Base-by-base conservation (phyloP, 2,329 filamentous ascomycete genomes). In the Penicillium fuscoglaucum region DNA sequence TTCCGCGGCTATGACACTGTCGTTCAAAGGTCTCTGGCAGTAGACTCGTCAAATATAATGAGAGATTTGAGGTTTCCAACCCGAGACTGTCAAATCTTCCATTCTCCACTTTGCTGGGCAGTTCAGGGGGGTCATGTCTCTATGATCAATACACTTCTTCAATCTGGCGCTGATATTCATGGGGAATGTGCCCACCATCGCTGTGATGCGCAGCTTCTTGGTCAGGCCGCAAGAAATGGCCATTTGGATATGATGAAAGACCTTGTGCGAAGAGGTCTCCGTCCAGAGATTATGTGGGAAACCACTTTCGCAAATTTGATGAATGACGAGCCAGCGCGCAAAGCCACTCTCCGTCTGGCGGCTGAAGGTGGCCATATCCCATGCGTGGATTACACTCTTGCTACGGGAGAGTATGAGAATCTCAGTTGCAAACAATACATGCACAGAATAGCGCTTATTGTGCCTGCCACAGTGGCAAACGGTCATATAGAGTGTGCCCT, bases 21-120 rank as follows among this genome's bases (percentile, higher is more conserved):
- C 3, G 33, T 48, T 10, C 31, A 39, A 13, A 54, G n/a, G 43
- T 47, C 52, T 13, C 28, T 54, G 43, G 47, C 47, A 15, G 33
- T 21, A 50, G 35, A 35, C 47, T 5, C 33, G 15, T 39, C 31
- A 19, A 13, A 35, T 2, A 49, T n/a, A 26, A 26, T 4, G 2
- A 15, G 19, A n/a, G 19, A 35, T n/a, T 10, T 49, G 13, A 12
- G 13, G 2, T 37, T 49, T 37, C 19, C 31, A 24, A 35, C 46
- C 24, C 15, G 21, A 17, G 5, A n/a, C 31, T 49, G 29, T 37
- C 3, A 17, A 26, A 17, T 37, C 17, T 19, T 24, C 8, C 51
- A 54, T 33, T 33, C 24, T n/a, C 51, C 51, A 21, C 31, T 54
- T 28, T 54, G 41, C 31, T 54, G 51, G 51, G 51, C 51, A 37